Percentiles rank a stretch among this genome's conserved stretches.
Evolutionary conservation across 306 rosid genomes (phyloP).

Genomic region (Oemleria cerasiformis): DNA sequence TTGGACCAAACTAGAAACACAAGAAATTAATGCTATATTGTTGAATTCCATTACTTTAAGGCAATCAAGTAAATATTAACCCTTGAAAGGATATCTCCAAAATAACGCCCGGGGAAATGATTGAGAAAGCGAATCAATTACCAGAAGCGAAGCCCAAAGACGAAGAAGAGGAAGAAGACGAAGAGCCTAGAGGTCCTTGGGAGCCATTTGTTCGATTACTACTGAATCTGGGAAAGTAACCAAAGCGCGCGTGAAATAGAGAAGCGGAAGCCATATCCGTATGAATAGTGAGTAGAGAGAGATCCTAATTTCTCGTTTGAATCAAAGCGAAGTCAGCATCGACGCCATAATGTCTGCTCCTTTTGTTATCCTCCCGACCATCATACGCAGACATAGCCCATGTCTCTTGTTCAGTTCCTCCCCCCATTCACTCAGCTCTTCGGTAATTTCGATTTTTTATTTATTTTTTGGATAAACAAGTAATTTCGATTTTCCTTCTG

Average conservation of each 20-base stretch:
- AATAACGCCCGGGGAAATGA: not conserved
- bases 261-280: conserved; percentile 45
- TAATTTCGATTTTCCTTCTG: too few relatives aligned
- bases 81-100: not conserved
- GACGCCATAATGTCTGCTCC: conserved; percentile 8
- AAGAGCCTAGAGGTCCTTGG: conserved; percentile 13
- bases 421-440: not conserved
- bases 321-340: conserved; percentile 32
- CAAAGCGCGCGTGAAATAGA: conserved; percentile 38
- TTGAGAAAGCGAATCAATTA: conserved; percentile 15
- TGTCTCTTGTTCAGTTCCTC: not conserved
- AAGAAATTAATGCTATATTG: conserved; percentile 17
- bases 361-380: conserved; percentile 3
- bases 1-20: not conserved
- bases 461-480: not conserved
- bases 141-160: conserved; percentile 35
- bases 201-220: conserved; percentile 23
- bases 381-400: not conserved
- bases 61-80: not conserved
- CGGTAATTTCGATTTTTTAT: not conserved
- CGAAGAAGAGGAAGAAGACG: conserved; percentile 30
- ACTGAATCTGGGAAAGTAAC: conserved; percentile 29
- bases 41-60: conserved; percentile 16
- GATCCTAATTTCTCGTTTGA: conserved; percentile 28
- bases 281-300: not conserved